A percentile compares a stretch with the other conserved stretches of the same genome.
These are phyloP conservation scores for Paradendryphiella salina DNA, from an alignment of 2,329 filamentous ascomycete genomes.

Conservation along the genomic window DNA sequence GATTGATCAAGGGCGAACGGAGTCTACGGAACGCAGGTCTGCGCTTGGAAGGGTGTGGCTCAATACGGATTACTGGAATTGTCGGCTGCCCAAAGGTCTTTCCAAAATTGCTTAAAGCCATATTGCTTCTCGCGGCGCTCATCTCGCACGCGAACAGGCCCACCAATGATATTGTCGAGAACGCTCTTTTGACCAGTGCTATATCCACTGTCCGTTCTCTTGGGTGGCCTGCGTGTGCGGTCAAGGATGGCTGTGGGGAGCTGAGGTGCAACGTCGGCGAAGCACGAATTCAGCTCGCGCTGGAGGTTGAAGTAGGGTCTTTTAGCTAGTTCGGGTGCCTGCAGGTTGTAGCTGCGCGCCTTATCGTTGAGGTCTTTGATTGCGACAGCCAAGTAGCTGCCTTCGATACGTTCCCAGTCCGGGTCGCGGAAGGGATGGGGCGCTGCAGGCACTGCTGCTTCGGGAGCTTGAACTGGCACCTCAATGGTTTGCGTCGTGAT, in stretches of 20 bases:
- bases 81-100: slow-evolving; percentile 68
- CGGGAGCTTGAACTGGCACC: slow-evolving; percentile 11
- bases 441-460: slow-evolving; percentile 44
- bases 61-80: slow-evolving; percentile 13
- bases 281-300: slow-evolving; percentile 79
- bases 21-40: neutral
- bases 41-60: slow-evolving; percentile 3
- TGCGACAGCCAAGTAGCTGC: slow-evolving; percentile 73
- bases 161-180: slow-evolving; percentile 63
- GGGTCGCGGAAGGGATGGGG: slow-evolving; percentile 73
- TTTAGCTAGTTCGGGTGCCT: slow-evolving; percentile 88
- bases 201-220: slow-evolving; percentile 45
- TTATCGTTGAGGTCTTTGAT: slow-evolving; percentile 77
- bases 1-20: neutral
- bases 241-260: slow-evolving; percentile 73
- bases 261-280: slow-evolving; percentile 79
- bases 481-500: slow-evolving; percentile 22
- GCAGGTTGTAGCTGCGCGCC: slow-evolving; percentile 88
- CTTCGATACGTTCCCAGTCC: slow-evolving; percentile 73
- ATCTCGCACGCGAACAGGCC: slow-evolving; percentile 68
- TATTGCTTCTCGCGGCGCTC: slow-evolving; percentile 72
- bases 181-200: slow-evolving; percentile 56
- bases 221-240: slow-evolving; percentile 59
- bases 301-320: slow-evolving; percentile 88
- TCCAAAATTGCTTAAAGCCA: slow-evolving; percentile 87